Percentiles rank a stretch among this genome's conserved stretches.
These are phyloP conservation scores for Amanita rubescens DNA, from an alignment of 768 basidiomycete genomes.

Conservation along the genomic window DNA sequence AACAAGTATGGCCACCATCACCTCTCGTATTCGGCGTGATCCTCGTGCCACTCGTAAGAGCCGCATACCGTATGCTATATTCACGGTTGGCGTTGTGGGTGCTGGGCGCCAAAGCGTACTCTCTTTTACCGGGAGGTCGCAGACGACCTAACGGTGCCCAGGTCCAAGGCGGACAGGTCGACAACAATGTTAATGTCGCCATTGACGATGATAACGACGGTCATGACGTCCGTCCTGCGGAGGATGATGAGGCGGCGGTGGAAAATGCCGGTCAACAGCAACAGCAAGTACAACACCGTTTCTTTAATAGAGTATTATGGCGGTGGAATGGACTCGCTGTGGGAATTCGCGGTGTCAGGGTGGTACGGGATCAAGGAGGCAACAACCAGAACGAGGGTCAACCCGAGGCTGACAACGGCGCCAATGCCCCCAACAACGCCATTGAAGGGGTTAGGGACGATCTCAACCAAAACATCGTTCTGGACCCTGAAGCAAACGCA, in stretches of 20 bases:
- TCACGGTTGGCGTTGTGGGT: constrained; percentile 33
- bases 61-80: constrained; percentile 36
- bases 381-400: too few species aligned
- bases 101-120: constrained; percentile 31
- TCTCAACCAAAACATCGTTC: constrained; percentile 7
- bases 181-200: not conserved
- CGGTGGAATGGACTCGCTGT: constrained; percentile 9
- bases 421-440: not conserved
- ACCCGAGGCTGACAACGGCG: too few species aligned
- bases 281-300: not conserved
- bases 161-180: not conserved
- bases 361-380: not conserved
- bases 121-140: constrained; percentile 12
- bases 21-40: constrained; percentile 50
- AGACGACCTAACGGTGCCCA: not conserved
- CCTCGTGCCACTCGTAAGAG: constrained; percentile 40
- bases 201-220: not conserved
- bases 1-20: constrained; percentile 48
- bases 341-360: constrained; percentile 3
- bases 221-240: not conserved
- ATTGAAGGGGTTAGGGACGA: constrained; percentile 10
- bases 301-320: constrained; percentile 6
- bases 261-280: not conserved
- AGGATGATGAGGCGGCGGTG: not conserved
- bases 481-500: constrained; percentile 8